These are phyloP conservation scores for Thelephora aurantiotincta DNA, from an alignment of 768 basidiomycete genomes.

Conservation along the genomic window DNA sequence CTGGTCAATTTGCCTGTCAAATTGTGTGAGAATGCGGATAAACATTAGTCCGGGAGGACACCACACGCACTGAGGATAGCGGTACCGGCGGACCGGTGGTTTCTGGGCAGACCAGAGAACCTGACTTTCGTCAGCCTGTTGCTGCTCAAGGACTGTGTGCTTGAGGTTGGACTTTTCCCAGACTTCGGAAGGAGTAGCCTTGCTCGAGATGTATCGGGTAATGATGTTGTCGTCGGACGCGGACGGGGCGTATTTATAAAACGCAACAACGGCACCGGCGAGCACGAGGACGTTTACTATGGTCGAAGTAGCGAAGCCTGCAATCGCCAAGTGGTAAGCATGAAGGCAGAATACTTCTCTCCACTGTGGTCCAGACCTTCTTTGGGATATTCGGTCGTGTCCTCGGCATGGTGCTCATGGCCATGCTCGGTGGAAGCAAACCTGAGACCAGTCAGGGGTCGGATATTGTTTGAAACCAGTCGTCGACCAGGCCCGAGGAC, in stretches of 20 bases:
- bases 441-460: slow-evolving; percentile 30
- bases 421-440: slow-evolving; percentile 20
- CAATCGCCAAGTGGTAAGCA: not conserved
- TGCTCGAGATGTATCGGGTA: slow-evolving; percentile 52
- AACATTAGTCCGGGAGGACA: not conserved
- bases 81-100: slow-evolving; percentile 40
- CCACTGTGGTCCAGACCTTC: slow-evolving; percentile 37
- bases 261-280: slow-evolving; percentile 33
- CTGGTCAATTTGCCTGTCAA: slow-evolving; percentile 38
- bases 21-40: slow-evolving; percentile 13
- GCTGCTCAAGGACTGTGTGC: slow-evolving; percentile 34
- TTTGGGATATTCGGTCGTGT: slow-evolving; percentile 31
- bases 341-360: not conserved
- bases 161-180: slow-evolving; percentile 45
- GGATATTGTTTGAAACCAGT: slow-evolving; percentile 20
- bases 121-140: slow-evolving; percentile 27
- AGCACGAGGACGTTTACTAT: slow-evolving; percentile 53
- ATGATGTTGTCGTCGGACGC: slow-evolving; percentile 46
- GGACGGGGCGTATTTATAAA: slow-evolving; percentile 58
- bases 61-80: slow-evolving; percentile 52
- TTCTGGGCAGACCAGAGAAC: slow-evolving; percentile 30
- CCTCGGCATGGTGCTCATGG: slow-evolving; percentile 24
- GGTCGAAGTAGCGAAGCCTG: slow-evolving; percentile 50
- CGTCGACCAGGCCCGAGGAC: slow-evolving; percentile 19
- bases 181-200: slow-evolving; percentile 33